Evolutionary conservation across 805 yeast species (phyloP), one percentile per base, ranked within the genome.

Genomic region (Tetrapisispora fleetii): DNA sequence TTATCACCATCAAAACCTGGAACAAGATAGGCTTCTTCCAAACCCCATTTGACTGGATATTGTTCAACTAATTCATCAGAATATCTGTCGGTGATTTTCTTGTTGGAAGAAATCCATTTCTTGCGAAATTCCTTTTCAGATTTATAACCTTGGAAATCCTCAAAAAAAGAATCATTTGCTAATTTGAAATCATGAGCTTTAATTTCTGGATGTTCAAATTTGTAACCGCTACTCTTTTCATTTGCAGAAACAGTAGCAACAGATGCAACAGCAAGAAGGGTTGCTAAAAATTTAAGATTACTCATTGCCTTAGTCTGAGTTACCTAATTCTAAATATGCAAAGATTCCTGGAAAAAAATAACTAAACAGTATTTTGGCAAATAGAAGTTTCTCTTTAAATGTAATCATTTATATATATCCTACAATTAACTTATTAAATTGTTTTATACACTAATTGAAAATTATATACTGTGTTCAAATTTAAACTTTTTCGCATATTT

Each of bases 141-240:
- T 42, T 64, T 69, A 46, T 62, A 67, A 18, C 30, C 48, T 48
- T 63, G 67, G 54, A 85, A 85, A 56, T 82, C 85, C 63, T 85
- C 93, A 55, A 81, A 80, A 58, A 81, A 77, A 2, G 85, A 71
- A 17, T 72, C 72, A 9, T 43, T 21, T 19, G 45, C 18, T 17
- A 48, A 5, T n/a, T 24, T 21, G 13, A 43, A 11, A 24, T 38
- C 16, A 3, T 39, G 11, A 13, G 24, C 19, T n/a, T 17, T 5
- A 14, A 48, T 27, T 13, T 21, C 22, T 38, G 50, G 50, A 35
- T 43, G 45, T 33, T 40, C 47, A 48, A 35, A 18, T 28, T 43
- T 48, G 28, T 43, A 42, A 24, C 40, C 43, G 6, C 10, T 18
- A 7, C 19, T 30, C n/a, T n/a, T 18, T 10, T 38, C 37, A 37